Evolutionary conservation across 1,284 basidiomycete genomes (phyloP).

Genomic region (Erythrobasidium hasegawianum): DNA sequence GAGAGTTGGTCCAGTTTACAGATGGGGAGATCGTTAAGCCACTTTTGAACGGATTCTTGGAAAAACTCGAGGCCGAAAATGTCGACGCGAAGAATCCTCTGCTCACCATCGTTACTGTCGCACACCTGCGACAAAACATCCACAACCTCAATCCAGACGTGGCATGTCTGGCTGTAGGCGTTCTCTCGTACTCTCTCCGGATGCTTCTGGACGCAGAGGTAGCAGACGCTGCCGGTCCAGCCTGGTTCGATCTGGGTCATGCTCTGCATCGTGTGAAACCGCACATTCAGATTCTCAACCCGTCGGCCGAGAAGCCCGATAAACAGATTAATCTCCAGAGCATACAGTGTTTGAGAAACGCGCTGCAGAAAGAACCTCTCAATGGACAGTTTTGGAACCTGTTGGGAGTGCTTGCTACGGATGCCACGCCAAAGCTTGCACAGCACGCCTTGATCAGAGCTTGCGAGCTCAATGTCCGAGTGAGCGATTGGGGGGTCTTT

Average conservation of each 20-base stretch:
- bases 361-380: slow-evolving; percentile 68
- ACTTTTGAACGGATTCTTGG: not conserved
- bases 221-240: slow-evolving; percentile 58
- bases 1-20: slow-evolving; percentile 7
- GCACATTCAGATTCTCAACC: slow-evolving; percentile 52
- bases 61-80: slow-evolving; percentile 44
- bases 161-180: slow-evolving; percentile 52
- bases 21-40: not conserved
- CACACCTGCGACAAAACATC: not conserved
- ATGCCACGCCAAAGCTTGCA: slow-evolving; percentile 63
- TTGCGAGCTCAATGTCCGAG: slow-evolving; percentile 65
- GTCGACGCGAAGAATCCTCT: slow-evolving; percentile 40
- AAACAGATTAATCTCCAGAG: slow-evolving; percentile 56
- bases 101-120: slow-evolving; percentile 34
- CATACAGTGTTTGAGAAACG: slow-evolving; percentile 64
- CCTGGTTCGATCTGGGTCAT: slow-evolving; percentile 73
- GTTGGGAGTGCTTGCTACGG: slow-evolving; percentile 70
- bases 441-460: slow-evolving; percentile 92
- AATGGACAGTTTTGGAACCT: slow-evolving; percentile 78
- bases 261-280: slow-evolving; percentile 55
- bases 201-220: slow-evolving; percentile 65
- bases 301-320: slow-evolving; percentile 44
- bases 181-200: slow-evolving; percentile 69
- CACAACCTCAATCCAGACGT: slow-evolving; percentile 14
- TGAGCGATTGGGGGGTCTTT: too few species aligned